Evolutionary conservation across 83 land plant species (phyloP), one percentile per base, ranked within the genome.

Genomic region (Picea abies): DNA sequence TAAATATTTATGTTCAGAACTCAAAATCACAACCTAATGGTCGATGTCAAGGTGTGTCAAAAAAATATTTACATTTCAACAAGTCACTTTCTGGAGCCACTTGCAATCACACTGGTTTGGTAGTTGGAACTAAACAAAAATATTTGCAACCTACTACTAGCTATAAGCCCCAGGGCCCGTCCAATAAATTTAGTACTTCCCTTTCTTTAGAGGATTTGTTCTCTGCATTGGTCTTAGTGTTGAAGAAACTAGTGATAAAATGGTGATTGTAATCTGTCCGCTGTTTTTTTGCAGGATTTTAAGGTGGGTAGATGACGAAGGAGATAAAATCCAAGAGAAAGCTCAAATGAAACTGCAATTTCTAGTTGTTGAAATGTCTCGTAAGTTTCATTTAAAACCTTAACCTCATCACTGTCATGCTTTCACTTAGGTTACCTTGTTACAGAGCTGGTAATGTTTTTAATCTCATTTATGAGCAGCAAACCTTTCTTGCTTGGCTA

Each of bases 221-320:
- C 56, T 52, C 56, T 52, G 14, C 14, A 52, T 52, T 14, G 80
- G 65, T 19, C 16, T 20, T 12, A 29, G 19, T 60, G 37, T 15
- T 58, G 39, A 29, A 7, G 19, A 60, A 78, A 19, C 64, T 60
- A 29, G 25, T 25, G 15, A 52, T 12, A 79, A 61, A 52, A 58
- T 60, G 47, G 26, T 17, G 20, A 26, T 79, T 79, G 25, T 56
- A 23, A 49, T 16, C 23, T 79, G 60, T 52, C 49, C 14, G 44
- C 39, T 25, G 26, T 63, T 26, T 14, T 61, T 25, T 72, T 67
- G 60, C 87, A 92, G 96, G 80, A 89, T 92, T 26, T 56, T 95
- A 26, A 90, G 94, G 83, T 90, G 93, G 93, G 56, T 95, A 63
- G 79, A 81, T 16, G 97, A 93, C 63, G 97, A 93, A 70, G 91